These are phyloP conservation scores for Lonicera japonica DNA, from an alignment of 129 eudicot species.

Conservation along the genomic window DNA sequence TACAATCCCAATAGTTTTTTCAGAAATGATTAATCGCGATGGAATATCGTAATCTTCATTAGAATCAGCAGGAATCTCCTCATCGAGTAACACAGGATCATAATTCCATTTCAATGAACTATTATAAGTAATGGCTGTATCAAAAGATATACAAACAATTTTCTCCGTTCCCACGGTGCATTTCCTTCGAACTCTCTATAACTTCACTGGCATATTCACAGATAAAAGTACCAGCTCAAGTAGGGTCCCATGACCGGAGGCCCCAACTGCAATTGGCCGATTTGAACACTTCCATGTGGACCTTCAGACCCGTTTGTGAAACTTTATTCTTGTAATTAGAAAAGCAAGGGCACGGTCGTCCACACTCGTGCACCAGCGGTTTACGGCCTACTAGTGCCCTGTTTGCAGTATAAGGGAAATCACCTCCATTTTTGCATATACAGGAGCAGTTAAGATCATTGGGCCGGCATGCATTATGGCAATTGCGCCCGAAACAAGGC, in stretches of 20 bases:
- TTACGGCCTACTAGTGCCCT: constrained; percentile 45
- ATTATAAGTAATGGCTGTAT: constrained; percentile 31
- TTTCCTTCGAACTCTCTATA: constrained; percentile 12
- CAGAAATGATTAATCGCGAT: constrained; percentile 24
- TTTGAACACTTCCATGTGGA: constrained; percentile 47
- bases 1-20: constrained; percentile 37
- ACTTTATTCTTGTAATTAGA: constrained; percentile 48
- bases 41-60: constrained; percentile 23
- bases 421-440: constrained; percentile 51
- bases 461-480: constrained; percentile 46
- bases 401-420: constrained; percentile 42
- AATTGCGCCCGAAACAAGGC: constrained; percentile 32
- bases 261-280: constrained; percentile 56
- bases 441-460: constrained; percentile 45
- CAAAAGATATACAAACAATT: constrained; percentile 39
- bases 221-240: constrained; percentile 54
- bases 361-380: constrained; percentile 43
- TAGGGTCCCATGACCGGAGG: constrained; percentile 56
- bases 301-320: constrained; percentile 42
- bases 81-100: constrained; percentile 29
- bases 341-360: constrained; percentile 44
- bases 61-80: constrained; percentile 27
- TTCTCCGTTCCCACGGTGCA: constrained; percentile 16
- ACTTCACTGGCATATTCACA: constrained; percentile 64
- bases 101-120: constrained; percentile 20